Evolutionary conservation across 2,329 filamentous ascomycete species (phyloP).

Genomic region (Botryotinia globosa): DNA sequence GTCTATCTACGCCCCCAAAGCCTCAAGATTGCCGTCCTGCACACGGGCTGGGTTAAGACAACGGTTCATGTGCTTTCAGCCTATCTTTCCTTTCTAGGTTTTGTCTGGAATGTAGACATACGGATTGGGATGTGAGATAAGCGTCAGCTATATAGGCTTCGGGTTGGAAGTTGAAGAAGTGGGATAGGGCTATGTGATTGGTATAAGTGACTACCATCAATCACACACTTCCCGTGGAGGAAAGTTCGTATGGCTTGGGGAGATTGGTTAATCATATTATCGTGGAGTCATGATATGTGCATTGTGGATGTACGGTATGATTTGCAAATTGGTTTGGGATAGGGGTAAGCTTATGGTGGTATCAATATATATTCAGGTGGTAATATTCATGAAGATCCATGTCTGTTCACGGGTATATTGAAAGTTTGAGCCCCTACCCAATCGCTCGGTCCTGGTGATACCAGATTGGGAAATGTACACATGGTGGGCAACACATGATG

Average conservation of each 20-base stretch:
- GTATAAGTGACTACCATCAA: background rate
- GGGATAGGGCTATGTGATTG: background rate
- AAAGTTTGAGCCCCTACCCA: background rate
- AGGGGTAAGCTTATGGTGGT: background rate
- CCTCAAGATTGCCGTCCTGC: conserved; percentile 9
- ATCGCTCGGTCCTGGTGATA: conserved; percentile 9
- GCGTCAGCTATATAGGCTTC: background rate
- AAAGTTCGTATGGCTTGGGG: background rate
- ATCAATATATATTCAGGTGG: conserved; percentile 6
- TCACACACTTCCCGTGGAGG: background rate
- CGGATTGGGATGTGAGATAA: background rate
- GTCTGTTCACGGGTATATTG: background rate
- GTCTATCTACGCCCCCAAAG: conserved; percentile 7
- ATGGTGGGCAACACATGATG: conserved; percentile 5
- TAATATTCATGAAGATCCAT: background rate
- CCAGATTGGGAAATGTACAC: background rate
- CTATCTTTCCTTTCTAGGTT: background rate
- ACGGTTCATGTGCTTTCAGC: conserved; percentile 3
- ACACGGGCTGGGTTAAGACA: conserved; percentile 10
- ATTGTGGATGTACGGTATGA: background rate
- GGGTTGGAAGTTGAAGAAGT: background rate
- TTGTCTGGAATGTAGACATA: background rate
- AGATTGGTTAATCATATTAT: background rate
- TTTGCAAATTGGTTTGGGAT: background rate
- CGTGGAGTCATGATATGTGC: background rate